Percentiles rank a stretch among this genome's conserved stretches.
phyloP scores from a whole-genome alignment of 805 yeast genomes.

The Pichia cabralensis region DNA sequence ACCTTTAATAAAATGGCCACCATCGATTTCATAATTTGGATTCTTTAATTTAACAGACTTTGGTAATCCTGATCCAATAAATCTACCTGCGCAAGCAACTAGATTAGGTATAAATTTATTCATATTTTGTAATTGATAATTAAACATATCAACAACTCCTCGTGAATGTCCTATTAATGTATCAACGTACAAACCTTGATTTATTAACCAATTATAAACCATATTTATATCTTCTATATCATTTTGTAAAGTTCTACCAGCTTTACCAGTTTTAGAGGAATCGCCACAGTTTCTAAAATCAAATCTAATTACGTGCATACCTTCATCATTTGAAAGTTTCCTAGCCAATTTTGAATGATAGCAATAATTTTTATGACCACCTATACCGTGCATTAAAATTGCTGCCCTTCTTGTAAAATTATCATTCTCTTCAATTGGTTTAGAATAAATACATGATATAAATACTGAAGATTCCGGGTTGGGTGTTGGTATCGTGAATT shows the following conservation, averaged over 20 bases:
- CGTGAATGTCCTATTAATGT: conserved; percentile 72
- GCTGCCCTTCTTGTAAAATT: conserved; percentile 28
- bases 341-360: conserved; percentile 60
- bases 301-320: conserved; percentile 59
- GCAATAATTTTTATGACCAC: conserved; percentile 74
- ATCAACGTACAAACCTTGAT: conserved; percentile 34
- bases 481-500: conserved; percentile 8
- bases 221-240: conserved; percentile 62
- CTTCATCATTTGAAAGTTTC: conserved; percentile 44
- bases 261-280: conserved; percentile 40
- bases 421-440: conserved; percentile 9
- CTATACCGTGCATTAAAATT: conserved; percentile 72
- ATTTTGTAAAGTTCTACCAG: conserved; percentile 50
- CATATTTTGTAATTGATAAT: conserved; percentile 45
- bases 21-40: conserved; percentile 31
- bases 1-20: conserved; percentile 32
- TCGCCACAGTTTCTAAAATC: conserved; percentile 85
- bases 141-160: conserved; percentile 66
- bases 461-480: conserved; percentile 6
- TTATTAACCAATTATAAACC: conserved; percentile 28
- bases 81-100: conserved; percentile 69
- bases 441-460: conserved; percentile 15
- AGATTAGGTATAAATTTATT: conserved; percentile 42
- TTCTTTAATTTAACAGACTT: conserved; percentile 27
- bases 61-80: conserved; percentile 36